Evolutionary conservation across 495 filamentous ascomycete genomes (phyloP).

Genomic region (Podospora comata): DNA sequence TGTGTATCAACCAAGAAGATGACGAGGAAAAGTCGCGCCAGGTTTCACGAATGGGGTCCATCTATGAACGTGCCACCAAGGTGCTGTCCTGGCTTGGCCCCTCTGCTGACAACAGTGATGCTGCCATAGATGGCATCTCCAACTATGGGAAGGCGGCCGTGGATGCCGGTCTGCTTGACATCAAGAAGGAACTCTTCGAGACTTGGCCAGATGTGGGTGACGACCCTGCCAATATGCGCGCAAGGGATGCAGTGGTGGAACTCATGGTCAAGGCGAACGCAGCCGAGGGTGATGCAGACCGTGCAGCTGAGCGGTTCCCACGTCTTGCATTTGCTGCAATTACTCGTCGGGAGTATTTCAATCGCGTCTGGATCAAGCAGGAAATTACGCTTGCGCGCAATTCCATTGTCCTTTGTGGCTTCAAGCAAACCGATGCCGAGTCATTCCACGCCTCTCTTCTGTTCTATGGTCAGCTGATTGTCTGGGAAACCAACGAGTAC

Average conservation of each 20-base stretch:
- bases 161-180: constrained; percentile 1
- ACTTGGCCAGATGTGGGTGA: constrained; percentile 14
- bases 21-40: not conserved
- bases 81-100: not conserved
- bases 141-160: constrained; percentile 7
- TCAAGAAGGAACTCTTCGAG: not conserved
- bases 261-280: not conserved
- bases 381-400: constrained; percentile 23
- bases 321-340: constrained; percentile 11
- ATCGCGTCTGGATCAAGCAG: constrained; percentile 28
- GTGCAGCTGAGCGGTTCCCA: constrained; percentile 7
- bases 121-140: not conserved
- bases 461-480: not conserved
- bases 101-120: not conserved
- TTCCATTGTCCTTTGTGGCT: constrained; percentile 18
- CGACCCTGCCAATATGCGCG: not conserved
- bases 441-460: not conserved
- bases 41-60: not conserved
- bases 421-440: not conserved
- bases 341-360: constrained; percentile 16
- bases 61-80: not conserved
- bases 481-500: not conserved
- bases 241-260: not conserved
- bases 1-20: not conserved
- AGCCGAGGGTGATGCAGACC: not conserved